Conservation (phyloP, 495 filamentous ascomycete species). For the Cudoniella acicularis region DNA sequence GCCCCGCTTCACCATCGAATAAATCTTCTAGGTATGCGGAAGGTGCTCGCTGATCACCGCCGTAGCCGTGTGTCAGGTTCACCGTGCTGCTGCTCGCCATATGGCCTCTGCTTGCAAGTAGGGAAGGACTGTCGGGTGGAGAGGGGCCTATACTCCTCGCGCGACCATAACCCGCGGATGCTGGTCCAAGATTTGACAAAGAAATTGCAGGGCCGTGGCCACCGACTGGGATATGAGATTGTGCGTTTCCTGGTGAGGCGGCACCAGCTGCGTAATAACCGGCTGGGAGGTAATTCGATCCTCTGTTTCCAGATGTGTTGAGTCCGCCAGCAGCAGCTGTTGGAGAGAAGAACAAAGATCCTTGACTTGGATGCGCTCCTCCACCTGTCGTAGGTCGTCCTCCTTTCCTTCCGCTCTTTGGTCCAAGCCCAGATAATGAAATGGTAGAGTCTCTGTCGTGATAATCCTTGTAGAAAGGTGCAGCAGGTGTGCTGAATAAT, state of each 20-base stretch:
- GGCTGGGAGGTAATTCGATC: constrained; percentile 74
- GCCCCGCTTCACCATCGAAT: constrained; percentile 54
- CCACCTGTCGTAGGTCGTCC: constrained; percentile 44
- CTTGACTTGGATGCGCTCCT: constrained; percentile 24
- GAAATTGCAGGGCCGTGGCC: constrained; percentile 46
- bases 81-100: constrained; percentile 65
- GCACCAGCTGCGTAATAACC: constrained; percentile 83
- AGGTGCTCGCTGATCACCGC: constrained; percentile 62
- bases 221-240: constrained; percentile 40
- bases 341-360: constrained; percentile 87
- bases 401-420: constrained; percentile 35
- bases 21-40: constrained; percentile 93
- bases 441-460: constrained; percentile 55
- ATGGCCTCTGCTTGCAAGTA: constrained; percentile 30
- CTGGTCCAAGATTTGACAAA: constrained; percentile 51
- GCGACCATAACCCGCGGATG: constrained; percentile 45
- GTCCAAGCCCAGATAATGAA: constrained; percentile 50
- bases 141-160: constrained; percentile 43
- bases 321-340: constrained; percentile 56
- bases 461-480: constrained; percentile 53
- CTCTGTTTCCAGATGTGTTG: constrained; percentile 48
- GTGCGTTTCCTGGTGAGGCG: constrained; percentile 45
- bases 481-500: constrained; percentile 43
- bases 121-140: constrained; percentile 67
- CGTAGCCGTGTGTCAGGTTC: constrained; percentile 46